Evolutionary conservation across 192 early-diverging fungal species (phyloP).

Genomic region (Rhizoclosmatium globosum): DNA sequence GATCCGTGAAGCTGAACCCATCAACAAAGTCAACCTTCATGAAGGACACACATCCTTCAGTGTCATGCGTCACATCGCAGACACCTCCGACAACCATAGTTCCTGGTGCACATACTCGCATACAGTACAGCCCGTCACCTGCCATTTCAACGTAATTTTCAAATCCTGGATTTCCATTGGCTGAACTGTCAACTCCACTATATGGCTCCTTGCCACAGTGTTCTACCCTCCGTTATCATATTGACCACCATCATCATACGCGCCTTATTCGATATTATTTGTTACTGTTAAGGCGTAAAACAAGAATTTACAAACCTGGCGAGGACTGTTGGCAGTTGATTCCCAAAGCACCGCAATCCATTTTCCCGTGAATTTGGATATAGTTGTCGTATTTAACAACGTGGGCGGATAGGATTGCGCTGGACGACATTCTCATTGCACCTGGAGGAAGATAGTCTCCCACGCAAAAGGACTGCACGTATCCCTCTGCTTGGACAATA

Average conservation of each 20-base stretch:
- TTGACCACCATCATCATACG: constrained; percentile 34
- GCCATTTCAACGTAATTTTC: constrained; percentile 33
- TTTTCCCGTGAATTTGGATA: constrained; percentile 35
- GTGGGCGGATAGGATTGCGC: constrained; percentile 34
- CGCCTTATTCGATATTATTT: background rate
- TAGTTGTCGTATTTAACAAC: constrained; percentile 20
- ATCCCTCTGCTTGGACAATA: constrained; percentile 41
- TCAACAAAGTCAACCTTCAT: constrained; percentile 2
- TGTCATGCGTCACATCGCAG: constrained; percentile 18
- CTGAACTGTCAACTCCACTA: constrained; percentile 28
- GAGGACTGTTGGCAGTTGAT: constrained; percentile 35
- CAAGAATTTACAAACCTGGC: constrained; percentile 8
- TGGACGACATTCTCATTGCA: constrained; percentile 5
- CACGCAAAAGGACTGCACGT: constrained; percentile 38
- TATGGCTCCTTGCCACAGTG: constrained; percentile 51
- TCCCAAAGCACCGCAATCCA: constrained; percentile 35
- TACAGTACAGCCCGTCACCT: constrained; percentile 50
- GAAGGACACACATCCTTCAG: constrained; percentile 8
- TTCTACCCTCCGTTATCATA: constrained; percentile 25
- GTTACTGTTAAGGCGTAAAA: too few relatives aligned
- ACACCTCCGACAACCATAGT: background rate
- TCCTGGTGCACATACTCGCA: constrained; percentile 32
- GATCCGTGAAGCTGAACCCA: constrained; percentile 21
- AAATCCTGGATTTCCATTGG: constrained; percentile 8
- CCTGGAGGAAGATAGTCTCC: constrained; percentile 41